phyloP scores from a whole-genome alignment of 1,139 yeast genomes.

The Lodderomyces elongisporus region DNA sequence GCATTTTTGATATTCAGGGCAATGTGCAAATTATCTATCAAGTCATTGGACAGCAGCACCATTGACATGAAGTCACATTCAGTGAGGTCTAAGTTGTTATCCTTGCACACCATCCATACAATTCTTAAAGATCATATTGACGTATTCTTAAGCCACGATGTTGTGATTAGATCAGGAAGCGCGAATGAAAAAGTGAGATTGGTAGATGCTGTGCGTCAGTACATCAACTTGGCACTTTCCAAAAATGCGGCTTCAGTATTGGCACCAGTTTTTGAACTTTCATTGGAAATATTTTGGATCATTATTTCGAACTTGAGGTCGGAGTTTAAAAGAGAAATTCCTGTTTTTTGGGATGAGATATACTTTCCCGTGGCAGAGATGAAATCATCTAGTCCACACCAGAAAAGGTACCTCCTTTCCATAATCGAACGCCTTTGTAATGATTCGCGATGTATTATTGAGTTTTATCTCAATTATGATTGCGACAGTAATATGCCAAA shows the following conservation, averaged over 20 bases:
- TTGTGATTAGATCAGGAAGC: slow-evolving; percentile 54
- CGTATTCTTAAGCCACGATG: slow-evolving; percentile 64
- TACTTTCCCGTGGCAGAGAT: slow-evolving; percentile 92
- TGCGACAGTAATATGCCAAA: slow-evolving; percentile 85
- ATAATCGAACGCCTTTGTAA: slow-evolving; percentile 75
- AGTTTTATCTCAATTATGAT: slow-evolving; percentile 90
- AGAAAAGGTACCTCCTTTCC: slow-evolving; percentile 78
- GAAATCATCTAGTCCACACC: slow-evolving; percentile 88
- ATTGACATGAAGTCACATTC: slow-evolving; percentile 88
- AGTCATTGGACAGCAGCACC: slow-evolving; percentile 63
- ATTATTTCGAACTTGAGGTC: slow-evolving; percentile 76
- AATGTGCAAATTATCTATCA: slow-evolving; percentile 88
- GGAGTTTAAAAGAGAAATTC: slow-evolving; percentile 87
- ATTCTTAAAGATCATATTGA: slow-evolving; percentile 82
- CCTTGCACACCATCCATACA: slow-evolving; percentile 83
- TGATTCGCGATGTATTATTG: slow-evolving; percentile 88
- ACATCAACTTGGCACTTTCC: slow-evolving; percentile 74
- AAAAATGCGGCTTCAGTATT: slow-evolving; percentile 91
- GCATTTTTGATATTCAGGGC: slow-evolving; percentile 91
- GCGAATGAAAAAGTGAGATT: slow-evolving; percentile 58
- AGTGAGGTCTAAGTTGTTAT: slow-evolving; percentile 82
- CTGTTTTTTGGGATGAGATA: slow-evolving; percentile 88
- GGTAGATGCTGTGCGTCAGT: slow-evolving; percentile 78
- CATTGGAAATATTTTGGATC: slow-evolving; percentile 91
- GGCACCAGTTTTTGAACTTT: slow-evolving; percentile 88